Percentiles rank a stretch among this genome's conserved stretches.
phyloP scores from a whole-genome alignment of 805 yeast species.

The Kregervanrija delftensis region DNA sequence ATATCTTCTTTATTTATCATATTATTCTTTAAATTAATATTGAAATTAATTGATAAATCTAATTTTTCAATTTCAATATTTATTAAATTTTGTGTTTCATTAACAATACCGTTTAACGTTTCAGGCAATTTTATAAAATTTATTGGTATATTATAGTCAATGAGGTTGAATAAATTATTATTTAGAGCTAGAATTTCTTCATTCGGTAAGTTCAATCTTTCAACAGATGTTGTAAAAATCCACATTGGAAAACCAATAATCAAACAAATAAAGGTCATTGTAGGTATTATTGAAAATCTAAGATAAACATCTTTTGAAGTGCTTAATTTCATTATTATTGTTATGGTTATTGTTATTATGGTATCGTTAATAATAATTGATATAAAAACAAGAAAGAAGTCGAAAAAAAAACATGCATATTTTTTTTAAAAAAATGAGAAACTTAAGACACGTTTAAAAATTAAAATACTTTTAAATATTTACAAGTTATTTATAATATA shows the following conservation, averaged over 20 bases:
- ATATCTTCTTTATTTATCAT: conserved; percentile 17
- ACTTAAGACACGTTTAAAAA: not conserved
- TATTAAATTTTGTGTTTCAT: conserved; percentile 30
- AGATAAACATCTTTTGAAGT: no score
- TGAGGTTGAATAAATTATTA: conserved; percentile 17
- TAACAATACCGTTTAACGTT: conserved; percentile 26
- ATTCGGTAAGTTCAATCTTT: conserved; percentile 55
- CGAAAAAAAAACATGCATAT: no score
- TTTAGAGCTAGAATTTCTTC: conserved; percentile 29
- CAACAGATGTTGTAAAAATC: conserved; percentile 51
- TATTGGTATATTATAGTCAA: conserved; percentile 35
- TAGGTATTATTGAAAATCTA: conserved; percentile 15
- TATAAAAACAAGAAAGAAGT: no score
- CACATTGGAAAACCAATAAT: conserved; percentile 54
- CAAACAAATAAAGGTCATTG: conserved; percentile 22
- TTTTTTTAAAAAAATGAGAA: not conserved
- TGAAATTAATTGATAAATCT: conserved; percentile 25
- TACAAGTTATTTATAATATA: conserved; percentile 1
- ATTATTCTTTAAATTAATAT: conserved; percentile 24
- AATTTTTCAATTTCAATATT: conserved; percentile 20
- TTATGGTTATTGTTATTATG: no score
- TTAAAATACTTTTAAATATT: not conserved
- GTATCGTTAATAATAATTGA: no score
- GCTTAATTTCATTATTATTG: no score
- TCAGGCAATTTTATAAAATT: conserved; percentile 30